Conservation (phyloP, 2,329 filamentous ascomycete species). For the Torrubiellomyces zombiae region DNA sequence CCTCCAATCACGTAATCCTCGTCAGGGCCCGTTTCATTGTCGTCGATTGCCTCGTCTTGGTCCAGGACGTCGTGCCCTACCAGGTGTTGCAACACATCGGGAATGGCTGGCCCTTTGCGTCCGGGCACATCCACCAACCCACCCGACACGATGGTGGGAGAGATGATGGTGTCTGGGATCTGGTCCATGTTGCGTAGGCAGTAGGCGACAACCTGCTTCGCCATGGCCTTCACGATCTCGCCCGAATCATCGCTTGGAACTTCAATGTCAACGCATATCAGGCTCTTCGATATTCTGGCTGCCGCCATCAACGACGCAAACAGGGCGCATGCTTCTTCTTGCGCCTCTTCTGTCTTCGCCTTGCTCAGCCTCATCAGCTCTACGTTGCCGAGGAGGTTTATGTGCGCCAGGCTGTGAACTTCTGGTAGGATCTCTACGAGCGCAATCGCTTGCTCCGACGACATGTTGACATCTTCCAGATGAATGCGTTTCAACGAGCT, state of each 20-base stretch:
- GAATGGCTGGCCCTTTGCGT: conserved; percentile 29
- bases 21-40: conserved; percentile 57
- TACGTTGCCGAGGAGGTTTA: conserved; percentile 73
- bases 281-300: conserved; percentile 62
- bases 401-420: conserved; percentile 61
- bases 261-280: conserved; percentile 86
- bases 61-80: conserved; percentile 50
- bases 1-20: conserved; percentile 94
- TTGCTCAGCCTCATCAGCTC: conserved; percentile 53
- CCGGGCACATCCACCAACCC: conserved; percentile 14
- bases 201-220: conserved; percentile 89
- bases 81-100: conserved; percentile 73
- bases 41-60: conserved; percentile 36
- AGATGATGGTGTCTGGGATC: conserved; percentile 49
- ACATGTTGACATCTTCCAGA: conserved; percentile 68
- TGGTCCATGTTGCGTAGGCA: conserved; percentile 82
- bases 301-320: conserved; percentile 87
- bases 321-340: conserved; percentile 86
- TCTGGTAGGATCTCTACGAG: conserved; percentile 84
- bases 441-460: conserved; percentile 75
- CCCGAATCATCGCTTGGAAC: conserved; percentile 67
- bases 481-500: conserved; percentile 67
- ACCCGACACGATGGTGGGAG: conserved; percentile 25
- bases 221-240: conserved; percentile 80
- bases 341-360: conserved; percentile 58